These are phyloP conservation scores for Apophysomyces elegans DNA, from an alignment of 371 early-diverging fungal species.

Conservation along the genomic window DNA sequence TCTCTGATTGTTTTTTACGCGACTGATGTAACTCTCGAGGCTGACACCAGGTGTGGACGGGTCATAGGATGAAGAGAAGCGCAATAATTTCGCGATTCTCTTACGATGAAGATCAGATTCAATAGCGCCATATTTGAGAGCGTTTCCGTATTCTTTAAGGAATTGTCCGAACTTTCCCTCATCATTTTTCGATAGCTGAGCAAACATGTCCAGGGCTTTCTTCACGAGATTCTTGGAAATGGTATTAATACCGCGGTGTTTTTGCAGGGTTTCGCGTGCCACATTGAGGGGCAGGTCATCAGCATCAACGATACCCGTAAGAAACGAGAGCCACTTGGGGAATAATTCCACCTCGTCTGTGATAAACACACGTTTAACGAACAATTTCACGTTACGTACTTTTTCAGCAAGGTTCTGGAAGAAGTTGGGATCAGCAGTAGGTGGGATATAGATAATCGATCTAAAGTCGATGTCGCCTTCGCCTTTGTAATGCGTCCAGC, in stretches of 20 bases:
- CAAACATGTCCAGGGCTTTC: slow-evolving; percentile 89
- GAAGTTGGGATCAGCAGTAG: slow-evolving; percentile 66
- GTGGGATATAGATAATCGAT: slow-evolving; percentile 86
- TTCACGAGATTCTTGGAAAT: slow-evolving; percentile 86
- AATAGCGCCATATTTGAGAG: slow-evolving; percentile 85
- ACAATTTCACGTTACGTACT: slow-evolving; percentile 81
- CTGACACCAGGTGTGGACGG: slow-evolving; percentile 57
- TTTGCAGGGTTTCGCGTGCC: slow-evolving; percentile 95
- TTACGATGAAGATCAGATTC: slow-evolving; percentile 74
- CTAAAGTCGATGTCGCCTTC: slow-evolving; percentile 92
- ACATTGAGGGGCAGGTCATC: slow-evolving; percentile 96
- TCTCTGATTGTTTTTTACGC: slow-evolving; percentile 89
- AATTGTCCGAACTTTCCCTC: slow-evolving; percentile 76
- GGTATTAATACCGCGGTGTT: slow-evolving; percentile 75
- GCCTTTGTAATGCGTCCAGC: slow-evolving; percentile 79
- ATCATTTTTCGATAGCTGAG: slow-evolving; percentile 68
- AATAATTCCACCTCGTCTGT: slow-evolving; percentile 87
- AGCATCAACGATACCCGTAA: slow-evolving; percentile 88
- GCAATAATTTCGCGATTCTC: slow-evolving; percentile 80
- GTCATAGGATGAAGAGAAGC: slow-evolving; percentile 76
- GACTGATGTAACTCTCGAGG: slow-evolving; percentile 85
- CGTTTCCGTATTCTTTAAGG: slow-evolving; percentile 72
- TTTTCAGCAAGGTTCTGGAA: slow-evolving; percentile 67
- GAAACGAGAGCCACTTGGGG: slow-evolving; percentile 75
- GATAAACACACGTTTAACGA: slow-evolving; percentile 94